phyloP scores from a whole-genome alignment of 257 asterid genomes.

The Marsdenia floribunda region DNA sequence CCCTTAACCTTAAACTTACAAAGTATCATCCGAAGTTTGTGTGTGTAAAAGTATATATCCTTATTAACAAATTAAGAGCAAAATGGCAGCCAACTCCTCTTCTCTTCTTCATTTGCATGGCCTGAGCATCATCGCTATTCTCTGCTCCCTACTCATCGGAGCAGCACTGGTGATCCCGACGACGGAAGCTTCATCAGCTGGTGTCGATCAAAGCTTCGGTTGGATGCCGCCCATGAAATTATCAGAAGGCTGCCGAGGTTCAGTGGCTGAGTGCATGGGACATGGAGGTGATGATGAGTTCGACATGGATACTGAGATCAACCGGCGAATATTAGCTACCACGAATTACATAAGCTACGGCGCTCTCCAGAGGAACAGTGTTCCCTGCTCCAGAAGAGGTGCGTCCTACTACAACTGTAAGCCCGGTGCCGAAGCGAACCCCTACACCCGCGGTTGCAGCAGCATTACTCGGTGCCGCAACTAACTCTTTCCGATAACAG shows the following conservation, averaged over 20 bases:
- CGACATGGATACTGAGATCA: slow-evolving; percentile 54
- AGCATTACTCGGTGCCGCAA: slow-evolving; percentile 82
- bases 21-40: no score
- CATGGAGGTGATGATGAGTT: slow-evolving; percentile 17
- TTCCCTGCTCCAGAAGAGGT: slow-evolving; percentile 73
- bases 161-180: slow-evolving; percentile 11
- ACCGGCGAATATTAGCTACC: slow-evolving; percentile 62
- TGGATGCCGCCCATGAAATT: slow-evolving; percentile 14
- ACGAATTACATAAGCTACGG: slow-evolving; percentile 78
- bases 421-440: slow-evolving; percentile 76
- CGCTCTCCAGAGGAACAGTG: slow-evolving; percentile 68
- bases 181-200: slow-evolving; percentile 15
- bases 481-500: slow-evolving; percentile 4
- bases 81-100: background rate
- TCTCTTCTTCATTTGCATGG: background rate
- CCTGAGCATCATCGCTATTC: background rate
- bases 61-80: no score
- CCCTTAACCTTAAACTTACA: background rate
- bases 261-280: slow-evolving; percentile 58
- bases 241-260: slow-evolving; percentile 30
- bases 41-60: background rate
- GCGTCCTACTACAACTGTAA: slow-evolving; percentile 88
- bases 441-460: slow-evolving; percentile 68
- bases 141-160: background rate
- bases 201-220: background rate